phyloP scores from a whole-genome alignment of 768 basidiomycete species.

The Macrolepiota albuminosa region DNA sequence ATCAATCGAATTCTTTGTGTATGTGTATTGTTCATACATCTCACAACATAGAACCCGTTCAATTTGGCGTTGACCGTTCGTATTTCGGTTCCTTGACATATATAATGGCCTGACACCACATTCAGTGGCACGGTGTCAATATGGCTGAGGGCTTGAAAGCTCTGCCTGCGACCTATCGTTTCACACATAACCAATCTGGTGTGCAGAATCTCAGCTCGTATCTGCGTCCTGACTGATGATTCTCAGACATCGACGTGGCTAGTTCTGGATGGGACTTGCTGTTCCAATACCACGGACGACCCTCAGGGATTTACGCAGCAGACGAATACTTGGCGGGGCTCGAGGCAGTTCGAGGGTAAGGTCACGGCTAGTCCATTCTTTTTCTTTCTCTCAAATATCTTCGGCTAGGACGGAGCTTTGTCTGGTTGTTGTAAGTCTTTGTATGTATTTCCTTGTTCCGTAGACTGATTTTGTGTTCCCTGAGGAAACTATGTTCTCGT shows the following conservation, averaged over 20 bases:
- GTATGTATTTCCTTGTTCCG: background rate
- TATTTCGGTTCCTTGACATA: background rate
- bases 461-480: background rate
- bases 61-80: conserved; percentile 31
- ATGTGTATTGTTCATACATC: background rate
- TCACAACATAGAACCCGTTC: conserved; percentile 37
- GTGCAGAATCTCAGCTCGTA: background rate
- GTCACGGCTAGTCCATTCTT: background rate
- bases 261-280: conserved; percentile 51
- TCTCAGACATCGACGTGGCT: conserved; percentile 41
- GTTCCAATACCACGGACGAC: conserved; percentile 55
- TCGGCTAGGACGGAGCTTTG: conserved; percentile 45
- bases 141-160: conserved; percentile 57
- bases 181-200: conserved; percentile 56
- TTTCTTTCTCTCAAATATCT: background rate
- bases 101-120: background rate
- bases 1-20: background rate
- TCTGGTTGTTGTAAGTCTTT: conserved; percentile 40
- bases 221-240: background rate
- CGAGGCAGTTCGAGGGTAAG: conserved; percentile 48
- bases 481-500: conserved; percentile 61
- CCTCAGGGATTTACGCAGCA: conserved; percentile 51
- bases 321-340: conserved; percentile 56
- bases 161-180: conserved; percentile 46
- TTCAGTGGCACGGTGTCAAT: conserved; percentile 54